Evolutionary conservation across 1,284 basidiomycete genomes (phyloP), one percentile per base, ranked within the genome.

Genomic region (Rhodotorula sp.): DNA sequence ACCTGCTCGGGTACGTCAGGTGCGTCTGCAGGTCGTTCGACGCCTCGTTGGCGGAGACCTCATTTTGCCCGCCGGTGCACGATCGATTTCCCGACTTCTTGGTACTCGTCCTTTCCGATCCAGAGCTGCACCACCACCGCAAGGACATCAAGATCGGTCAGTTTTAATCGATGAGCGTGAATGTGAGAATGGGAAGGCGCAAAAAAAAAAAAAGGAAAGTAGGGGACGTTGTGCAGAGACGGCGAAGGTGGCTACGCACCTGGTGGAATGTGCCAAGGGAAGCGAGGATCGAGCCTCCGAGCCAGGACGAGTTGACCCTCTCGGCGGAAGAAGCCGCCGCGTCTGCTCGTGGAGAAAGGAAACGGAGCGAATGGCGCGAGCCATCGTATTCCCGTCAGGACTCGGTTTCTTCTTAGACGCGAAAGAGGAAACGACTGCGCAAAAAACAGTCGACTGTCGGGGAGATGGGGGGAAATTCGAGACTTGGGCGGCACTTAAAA

Each of bases 261-360:
- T 97, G 94, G 82, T 98, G 94, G 87, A 97, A 98, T 21, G 93
- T 96, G 43, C 95, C 95, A 79, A 97, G 83, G 79, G 91, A 93
- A 1, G 91, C 93, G 67, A 97, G 85, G 76, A 97, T 94, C 76
- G 91, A 93, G 39, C 94, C 94, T 23, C 94, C 94, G 14, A 98
- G 84, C 95, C 95, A 98, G 23, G 90, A 89, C 18, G 92, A 90
- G 80, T 92, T 96, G 71, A 90, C 87, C 62, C 94, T 87, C 81
- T 97, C 94, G 66, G 89, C 86, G 0, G 91, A 87, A 1, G 57
- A 60, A 7, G 71, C 62, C 15, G 75, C 62, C 8, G 74, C 76
- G 54, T 76, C 74, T 69, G 69, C 64, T n/a, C 1, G 8, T 16
- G 3, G 16, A 5, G 7, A 23, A 10, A 23, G 23, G 2, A 15